Evolutionary conservation across 306 rosid genomes (phyloP).

Genomic region (Sophora flavescens): DNA sequence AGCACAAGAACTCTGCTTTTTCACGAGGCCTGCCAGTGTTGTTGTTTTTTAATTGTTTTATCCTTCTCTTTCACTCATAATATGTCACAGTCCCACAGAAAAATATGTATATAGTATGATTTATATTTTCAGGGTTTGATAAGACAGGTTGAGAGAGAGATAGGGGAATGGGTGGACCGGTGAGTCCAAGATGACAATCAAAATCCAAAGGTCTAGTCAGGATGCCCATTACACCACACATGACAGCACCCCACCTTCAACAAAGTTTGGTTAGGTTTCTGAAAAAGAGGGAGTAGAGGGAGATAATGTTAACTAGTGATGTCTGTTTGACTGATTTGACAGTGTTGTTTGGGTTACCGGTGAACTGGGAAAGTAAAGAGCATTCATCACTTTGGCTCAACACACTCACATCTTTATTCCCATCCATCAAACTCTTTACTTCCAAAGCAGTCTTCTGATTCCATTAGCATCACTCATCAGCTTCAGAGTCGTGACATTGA

Average conservation of each 20-base stretch:
- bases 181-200: constrained; percentile 16
- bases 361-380: constrained; percentile 20
- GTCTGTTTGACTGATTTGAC: constrained; percentile 48
- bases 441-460: background rate
- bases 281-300: constrained; percentile 38
- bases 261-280: constrained; percentile 46
- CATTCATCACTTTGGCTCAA: constrained; percentile 12
- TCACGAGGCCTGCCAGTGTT: constrained; percentile 49
- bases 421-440: constrained; percentile 31
- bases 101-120: constrained; percentile 36
- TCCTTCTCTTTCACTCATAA: constrained; percentile 12
- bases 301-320: constrained; percentile 15
- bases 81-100: constrained; percentile 47
- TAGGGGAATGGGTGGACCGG: constrained; percentile 31
- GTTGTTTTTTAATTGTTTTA: constrained; percentile 47
- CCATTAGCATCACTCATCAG: constrained; percentile 8
- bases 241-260: constrained; percentile 41
- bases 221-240: constrained; percentile 48
- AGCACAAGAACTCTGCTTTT: constrained; percentile 36
- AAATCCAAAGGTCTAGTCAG: constrained; percentile 43
- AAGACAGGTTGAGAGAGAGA: constrained; percentile 57
- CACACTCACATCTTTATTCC: constrained; percentile 39
- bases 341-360: constrained; percentile 44
- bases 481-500: constrained; percentile 3
- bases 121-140: constrained; percentile 44